These are phyloP conservation scores for Pouteria glomerata DNA, from an alignment of 148 eudicot species.

Conservation along the genomic window DNA sequence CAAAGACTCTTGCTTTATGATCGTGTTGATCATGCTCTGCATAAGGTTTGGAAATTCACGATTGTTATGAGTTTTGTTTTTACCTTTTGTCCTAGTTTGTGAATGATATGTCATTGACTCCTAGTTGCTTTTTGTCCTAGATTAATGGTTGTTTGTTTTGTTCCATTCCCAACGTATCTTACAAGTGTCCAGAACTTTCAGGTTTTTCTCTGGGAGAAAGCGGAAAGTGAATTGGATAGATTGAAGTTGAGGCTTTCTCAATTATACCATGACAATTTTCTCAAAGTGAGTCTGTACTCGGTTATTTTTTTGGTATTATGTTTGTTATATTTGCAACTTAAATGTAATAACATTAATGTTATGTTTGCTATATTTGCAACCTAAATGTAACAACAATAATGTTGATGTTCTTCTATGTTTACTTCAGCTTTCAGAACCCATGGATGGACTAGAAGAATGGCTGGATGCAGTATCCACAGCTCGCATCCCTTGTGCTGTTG, in stretches of 20 bases:
- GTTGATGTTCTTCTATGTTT: conserved; percentile 3
- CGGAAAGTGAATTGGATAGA: conserved; percentile 46
- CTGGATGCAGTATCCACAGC: conserved; percentile 82
- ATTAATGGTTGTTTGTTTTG: background rate
- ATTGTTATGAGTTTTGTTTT: background rate
- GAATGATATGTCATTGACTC: background rate
- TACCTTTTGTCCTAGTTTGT: background rate
- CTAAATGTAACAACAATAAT: background rate
- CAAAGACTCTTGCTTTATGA: conserved; percentile 55
- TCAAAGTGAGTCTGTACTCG: conserved; percentile 36
- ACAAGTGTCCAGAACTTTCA: conserved; percentile 22
- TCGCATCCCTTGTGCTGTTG: conserved; percentile 92
- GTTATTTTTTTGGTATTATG: background rate
- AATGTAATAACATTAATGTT: background rate
- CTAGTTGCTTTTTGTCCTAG: background rate
- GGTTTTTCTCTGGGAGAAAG: conserved; percentile 62
- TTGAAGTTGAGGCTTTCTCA: conserved; percentile 71
- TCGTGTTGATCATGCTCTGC: conserved; percentile 60
- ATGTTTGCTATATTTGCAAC: background rate
- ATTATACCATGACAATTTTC: conserved; percentile 64
- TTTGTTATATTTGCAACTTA: background rate
- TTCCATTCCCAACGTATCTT: background rate
- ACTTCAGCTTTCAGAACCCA: conserved; percentile 67
- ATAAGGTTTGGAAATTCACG: conserved; percentile 48
- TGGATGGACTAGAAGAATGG: conserved; percentile 87